Percentiles rank a stretch among this genome's conserved stretches.
phyloP scores from a whole-genome alignment of 805 yeast genomes.

The Yamadazyma takamatsuzukensis region DNA sequence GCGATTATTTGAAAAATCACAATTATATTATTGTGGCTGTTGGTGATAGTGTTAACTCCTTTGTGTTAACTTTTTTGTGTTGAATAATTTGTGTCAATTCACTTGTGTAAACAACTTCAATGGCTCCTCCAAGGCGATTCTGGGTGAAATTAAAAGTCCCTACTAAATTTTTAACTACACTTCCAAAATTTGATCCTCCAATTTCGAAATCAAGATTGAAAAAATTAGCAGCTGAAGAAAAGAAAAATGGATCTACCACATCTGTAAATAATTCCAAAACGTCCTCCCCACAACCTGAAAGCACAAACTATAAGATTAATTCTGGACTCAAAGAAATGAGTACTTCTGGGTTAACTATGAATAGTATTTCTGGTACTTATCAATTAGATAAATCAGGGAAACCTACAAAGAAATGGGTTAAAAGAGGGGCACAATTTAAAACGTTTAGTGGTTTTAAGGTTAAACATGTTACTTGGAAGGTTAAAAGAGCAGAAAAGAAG shows the following conservation, averaged over 20 bases:
- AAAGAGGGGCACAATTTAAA: conserved; percentile 32
- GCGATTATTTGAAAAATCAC: no score
- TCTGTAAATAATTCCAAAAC: conserved; percentile 16
- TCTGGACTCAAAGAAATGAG: conserved; percentile 38
- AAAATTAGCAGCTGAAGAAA: conserved; percentile 29
- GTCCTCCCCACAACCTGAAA: conserved; percentile 26
- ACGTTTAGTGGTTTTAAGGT: conserved; percentile 43
- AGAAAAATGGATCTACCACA: conserved; percentile 12
- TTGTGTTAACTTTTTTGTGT: no score
- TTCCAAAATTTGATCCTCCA: conserved; percentile 33
- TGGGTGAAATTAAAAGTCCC: conserved; percentile 32
- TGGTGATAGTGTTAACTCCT: no score
- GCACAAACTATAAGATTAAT: conserved; percentile 25
- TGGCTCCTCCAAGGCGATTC: conserved; percentile 35
- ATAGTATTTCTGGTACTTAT: conserved; percentile 23
- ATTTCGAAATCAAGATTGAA: conserved; percentile 28
- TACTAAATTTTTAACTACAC: conserved; percentile 23
- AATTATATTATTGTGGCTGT: no score
- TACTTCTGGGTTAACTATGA: conserved; percentile 40
- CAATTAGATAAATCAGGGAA: conserved; percentile 34
- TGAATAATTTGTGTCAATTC: no score
- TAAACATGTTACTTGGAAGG: conserved; percentile 18
- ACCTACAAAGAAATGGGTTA: conserved; percentile 32
- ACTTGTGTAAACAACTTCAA: no score
- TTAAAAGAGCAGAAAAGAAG: conserved; percentile 11